Percentiles rank a stretch among this genome's conserved stretches.
Evolutionary conservation across 257 asterid species (phyloP).

Genomic region (Paulownia fortunei): DNA sequence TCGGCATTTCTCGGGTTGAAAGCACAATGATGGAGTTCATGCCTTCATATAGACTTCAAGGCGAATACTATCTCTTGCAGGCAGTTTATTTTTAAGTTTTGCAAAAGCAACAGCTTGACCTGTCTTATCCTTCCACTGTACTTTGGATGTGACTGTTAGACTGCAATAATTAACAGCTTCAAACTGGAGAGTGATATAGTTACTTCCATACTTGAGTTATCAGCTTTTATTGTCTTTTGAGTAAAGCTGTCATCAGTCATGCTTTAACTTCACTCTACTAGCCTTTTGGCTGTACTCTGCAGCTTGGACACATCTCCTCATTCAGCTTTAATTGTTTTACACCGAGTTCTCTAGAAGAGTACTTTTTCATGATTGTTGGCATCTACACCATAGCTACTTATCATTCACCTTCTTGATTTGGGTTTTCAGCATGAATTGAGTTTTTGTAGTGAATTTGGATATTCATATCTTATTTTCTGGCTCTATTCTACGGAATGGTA

Average conservation of each 20-base stretch:
- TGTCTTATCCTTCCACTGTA: neutral
- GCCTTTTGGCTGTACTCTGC: neutral
- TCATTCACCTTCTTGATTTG: neutral
- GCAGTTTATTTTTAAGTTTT: neutral
- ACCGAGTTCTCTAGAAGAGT: too few relatives aligned
- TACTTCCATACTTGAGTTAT: neutral
- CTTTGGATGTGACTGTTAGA: too few relatives aligned
- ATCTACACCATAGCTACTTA: neutral
- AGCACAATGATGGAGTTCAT: neutral
- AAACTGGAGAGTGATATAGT: too few relatives aligned
- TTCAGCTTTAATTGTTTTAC: neutral
- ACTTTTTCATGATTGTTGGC: too few relatives aligned
- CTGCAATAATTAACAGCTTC: too few relatives aligned
- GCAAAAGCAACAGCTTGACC: neutral
- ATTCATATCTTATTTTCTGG: neutral
- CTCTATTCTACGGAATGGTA: neutral
- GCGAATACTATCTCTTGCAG: neutral
- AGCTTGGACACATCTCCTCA: neutral
- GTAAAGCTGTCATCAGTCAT: neutral
- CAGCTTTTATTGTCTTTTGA: neutral
- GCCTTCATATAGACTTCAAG: neutral
- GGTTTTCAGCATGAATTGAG: neutral
- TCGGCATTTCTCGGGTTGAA: neutral
- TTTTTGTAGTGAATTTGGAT: neutral
- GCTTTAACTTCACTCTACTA: neutral